Evolutionary conservation across 2,329 filamentous ascomycete species (phyloP), one percentile per base, ranked within the genome.

Genomic region (Fusarium globosum): DNA sequence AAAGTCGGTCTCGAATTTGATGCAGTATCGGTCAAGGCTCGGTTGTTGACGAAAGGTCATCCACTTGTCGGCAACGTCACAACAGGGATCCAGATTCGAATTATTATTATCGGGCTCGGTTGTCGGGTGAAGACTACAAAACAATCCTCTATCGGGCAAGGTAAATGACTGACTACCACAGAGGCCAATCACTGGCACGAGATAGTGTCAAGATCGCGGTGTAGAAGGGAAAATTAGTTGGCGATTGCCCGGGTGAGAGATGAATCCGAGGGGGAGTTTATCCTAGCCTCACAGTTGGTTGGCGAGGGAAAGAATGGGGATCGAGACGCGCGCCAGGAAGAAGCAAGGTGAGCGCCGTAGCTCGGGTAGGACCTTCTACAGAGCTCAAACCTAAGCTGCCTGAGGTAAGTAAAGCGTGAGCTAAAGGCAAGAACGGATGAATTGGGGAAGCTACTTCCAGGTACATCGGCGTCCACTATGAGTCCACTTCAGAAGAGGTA

Each of bases 281-380:
- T 74, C 66, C 61, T 69, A 61, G 65, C 60, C 59, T 63, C 51
- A 55, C 61, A 74, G 61, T 69, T 72, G 72, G 65, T 74, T 74
- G 72, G 68, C 72, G 61, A 72, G 72, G 72, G 72, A 74, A 74
- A 75, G 72, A 74, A 74, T 74, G 72, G 72, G 68, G 72, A 75
- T 70, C 33, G 23, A 57, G 65, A 74, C 72, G 61, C 72, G 72
- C 72, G 72, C 72, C 69, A 75, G 48, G 62, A 75, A 69, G 63
- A 74, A 75, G 72, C 69, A 73, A 75, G 69, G 68, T 66, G 71
- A 49, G 64, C 55, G 45, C 42, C 65, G 68, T 43, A 61, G 59
- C 51, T 62, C 49, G 60, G 68, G 68, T 71, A 55, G 49, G 64
- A 64, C 72, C 72, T 74, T 55, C 72, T 60, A 38, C 48, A 69